Evolutionary conservation across 2,329 filamentous ascomycete species (phyloP).

Genomic region (Chaetomium strumarium): DNA sequence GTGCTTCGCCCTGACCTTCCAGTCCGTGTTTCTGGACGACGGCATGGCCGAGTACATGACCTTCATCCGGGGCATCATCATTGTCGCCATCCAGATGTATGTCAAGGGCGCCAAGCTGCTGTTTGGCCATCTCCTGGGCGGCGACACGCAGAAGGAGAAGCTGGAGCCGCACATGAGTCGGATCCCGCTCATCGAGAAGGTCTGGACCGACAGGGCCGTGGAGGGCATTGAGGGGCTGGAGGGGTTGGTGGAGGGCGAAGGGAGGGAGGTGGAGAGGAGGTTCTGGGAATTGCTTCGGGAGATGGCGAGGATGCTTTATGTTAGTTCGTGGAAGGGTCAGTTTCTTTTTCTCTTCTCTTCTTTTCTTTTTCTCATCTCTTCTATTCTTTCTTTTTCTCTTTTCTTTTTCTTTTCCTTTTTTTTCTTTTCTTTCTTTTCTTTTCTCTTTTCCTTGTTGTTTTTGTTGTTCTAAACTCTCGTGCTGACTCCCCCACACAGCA

Average conservation of each 20-base stretch:
- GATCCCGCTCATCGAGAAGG: slow-evolving; percentile 40
- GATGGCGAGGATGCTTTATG: slow-evolving; percentile 43
- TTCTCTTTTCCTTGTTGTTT: background rate
- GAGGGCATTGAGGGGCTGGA: slow-evolving; percentile 37
- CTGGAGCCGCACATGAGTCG: slow-evolving; percentile 42
- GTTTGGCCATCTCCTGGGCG: slow-evolving; percentile 41
- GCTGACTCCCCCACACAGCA: slow-evolving; percentile 30
- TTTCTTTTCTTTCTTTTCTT: background rate
- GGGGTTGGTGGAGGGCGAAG: slow-evolving; percentile 29
- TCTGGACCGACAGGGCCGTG: slow-evolving; percentile 43
- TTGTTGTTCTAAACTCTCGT: no score
- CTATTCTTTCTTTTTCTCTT: background rate
- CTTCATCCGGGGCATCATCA: slow-evolving; percentile 51
- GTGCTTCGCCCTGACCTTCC: slow-evolving; percentile 54
- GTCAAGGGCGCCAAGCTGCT: slow-evolving; percentile 43
- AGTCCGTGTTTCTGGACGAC: slow-evolving; percentile 52
- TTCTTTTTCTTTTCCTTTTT: background rate
- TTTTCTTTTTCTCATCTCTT: background rate
- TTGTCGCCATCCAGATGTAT: slow-evolving; percentile 50
- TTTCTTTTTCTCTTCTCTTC: background rate
- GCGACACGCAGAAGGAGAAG: slow-evolving; percentile 35
- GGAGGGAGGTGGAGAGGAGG: slow-evolving; percentile 37
- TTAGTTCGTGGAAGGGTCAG: slow-evolving; percentile 48
- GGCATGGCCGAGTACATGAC: slow-evolving; percentile 57
- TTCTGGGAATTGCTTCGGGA: slow-evolving; percentile 41